phyloP scores from a whole-genome alignment of 2,329 filamentous ascomycete species.

The Biscogniauxia sp. region DNA sequence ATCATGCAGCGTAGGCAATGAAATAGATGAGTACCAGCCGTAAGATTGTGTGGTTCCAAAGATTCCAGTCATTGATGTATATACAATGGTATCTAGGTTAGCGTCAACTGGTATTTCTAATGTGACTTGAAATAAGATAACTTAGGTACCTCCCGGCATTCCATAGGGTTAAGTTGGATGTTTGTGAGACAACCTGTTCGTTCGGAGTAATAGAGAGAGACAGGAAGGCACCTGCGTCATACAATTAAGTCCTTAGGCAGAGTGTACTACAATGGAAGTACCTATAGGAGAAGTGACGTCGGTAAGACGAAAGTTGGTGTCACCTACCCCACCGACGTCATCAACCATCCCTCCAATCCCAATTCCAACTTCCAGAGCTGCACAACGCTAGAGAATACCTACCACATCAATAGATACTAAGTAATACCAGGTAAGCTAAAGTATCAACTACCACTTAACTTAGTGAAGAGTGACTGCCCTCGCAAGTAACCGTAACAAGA shows the following conservation, averaged over 20 bases:
- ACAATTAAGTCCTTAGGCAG: too few species aligned
- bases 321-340: background rate
- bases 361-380: background rate
- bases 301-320: background rate
- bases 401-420: too few species aligned
- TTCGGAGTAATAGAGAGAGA: background rate
- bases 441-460: background rate
- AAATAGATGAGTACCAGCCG: background rate
- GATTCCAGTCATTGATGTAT: too few species aligned
- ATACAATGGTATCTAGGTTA: background rate
- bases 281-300: background rate
- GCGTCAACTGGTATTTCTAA: too few species aligned
- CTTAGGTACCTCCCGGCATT: too few species aligned
- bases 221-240: background rate
- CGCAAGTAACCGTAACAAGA: background rate
- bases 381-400: background rate
- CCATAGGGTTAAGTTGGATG: too few species aligned
- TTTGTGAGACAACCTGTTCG: too few species aligned
- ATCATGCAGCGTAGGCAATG: background rate
- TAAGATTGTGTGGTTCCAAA: background rate
- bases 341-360: background rate
- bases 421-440: background rate
- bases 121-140: too few species aligned
- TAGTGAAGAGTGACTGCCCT: background rate
- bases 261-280: too few species aligned